phyloP scores from a whole-genome alignment of 306 rosid genomes.

The Purshia tridentata region DNA sequence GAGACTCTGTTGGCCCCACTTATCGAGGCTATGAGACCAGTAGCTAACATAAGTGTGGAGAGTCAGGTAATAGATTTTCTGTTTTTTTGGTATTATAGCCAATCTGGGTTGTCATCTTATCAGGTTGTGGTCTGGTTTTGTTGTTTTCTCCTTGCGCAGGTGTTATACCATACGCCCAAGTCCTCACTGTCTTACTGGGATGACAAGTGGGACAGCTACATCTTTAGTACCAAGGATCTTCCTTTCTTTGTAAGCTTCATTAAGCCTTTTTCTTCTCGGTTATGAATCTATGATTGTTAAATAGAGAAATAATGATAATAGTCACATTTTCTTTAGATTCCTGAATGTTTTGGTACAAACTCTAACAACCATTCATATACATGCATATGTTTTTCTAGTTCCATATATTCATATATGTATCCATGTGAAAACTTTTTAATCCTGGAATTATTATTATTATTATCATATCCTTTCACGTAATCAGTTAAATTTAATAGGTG shows the following conservation, averaged over 20 bases:
- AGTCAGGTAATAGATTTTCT: constrained; percentile 60
- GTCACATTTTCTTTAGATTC: constrained; percentile 3
- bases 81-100: neutral
- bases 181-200: constrained; percentile 88
- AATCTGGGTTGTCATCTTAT: neutral
- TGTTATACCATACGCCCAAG: constrained; percentile 80
- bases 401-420: neutral
- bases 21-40: constrained; percentile 66
- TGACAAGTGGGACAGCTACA: constrained; percentile 53
- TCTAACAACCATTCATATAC: neutral
- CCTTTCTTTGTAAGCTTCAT: constrained; percentile 83
- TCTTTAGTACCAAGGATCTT: constrained; percentile 73
- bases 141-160: constrained; percentile 45
- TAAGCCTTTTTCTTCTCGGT: constrained; percentile 26
- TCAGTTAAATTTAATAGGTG: constrained; percentile 50
- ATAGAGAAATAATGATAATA: constrained; percentile 6
- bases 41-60: constrained; percentile 79
- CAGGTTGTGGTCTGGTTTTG: constrained; percentile 12
- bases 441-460: constrained; percentile 7
- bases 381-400: neutral
- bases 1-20: constrained; percentile 64
- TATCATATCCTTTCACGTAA: neutral
- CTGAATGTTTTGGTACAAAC: neutral
- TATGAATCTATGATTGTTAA: constrained; percentile 25
- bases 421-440: neutral